Evolutionary conservation across 2,329 filamentous ascomycete genomes (phyloP).

Genomic region (Alternaria viburni): DNA sequence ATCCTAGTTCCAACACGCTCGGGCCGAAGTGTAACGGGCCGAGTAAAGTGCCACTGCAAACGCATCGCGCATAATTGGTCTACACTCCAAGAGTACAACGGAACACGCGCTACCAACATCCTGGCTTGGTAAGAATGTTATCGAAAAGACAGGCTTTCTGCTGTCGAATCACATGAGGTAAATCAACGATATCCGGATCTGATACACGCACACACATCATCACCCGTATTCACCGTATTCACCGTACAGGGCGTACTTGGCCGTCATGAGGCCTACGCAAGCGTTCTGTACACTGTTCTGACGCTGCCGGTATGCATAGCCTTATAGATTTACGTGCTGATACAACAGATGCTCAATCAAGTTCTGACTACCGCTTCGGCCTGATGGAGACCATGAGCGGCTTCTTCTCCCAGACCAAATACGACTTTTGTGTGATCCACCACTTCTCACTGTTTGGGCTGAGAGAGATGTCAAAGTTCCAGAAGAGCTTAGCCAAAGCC

Average conservation of each 20-base stretch:
- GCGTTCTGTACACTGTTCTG: not conserved
- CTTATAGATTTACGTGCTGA: not conserved
- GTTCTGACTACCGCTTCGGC: not conserved
- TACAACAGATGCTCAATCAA: not conserved
- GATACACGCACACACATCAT: not conserved
- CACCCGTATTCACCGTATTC: not conserved
- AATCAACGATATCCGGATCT: not conserved
- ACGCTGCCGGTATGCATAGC: not conserved
- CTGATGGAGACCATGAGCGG: slow-evolving; percentile 1
- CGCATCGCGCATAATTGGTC: not conserved
- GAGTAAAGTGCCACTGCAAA: slow-evolving; percentile 2
- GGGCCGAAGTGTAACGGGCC: not conserved
- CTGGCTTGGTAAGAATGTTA: not conserved
- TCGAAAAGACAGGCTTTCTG: not conserved
- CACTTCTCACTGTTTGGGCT: not conserved
- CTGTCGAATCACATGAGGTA: not conserved
- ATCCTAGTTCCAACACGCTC: not conserved
- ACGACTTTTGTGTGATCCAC: slow-evolving; percentile 4
- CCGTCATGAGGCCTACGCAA: not conserved
- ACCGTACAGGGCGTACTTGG: not conserved
- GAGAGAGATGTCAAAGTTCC: slow-evolving; percentile 1
- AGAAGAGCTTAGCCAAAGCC: slow-evolving; percentile 1
- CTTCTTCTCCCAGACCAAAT: slow-evolving; percentile 6
- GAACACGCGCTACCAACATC: not conserved
- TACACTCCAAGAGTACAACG: not conserved